Base-by-base conservation (phyloP, 1,139 yeast genomes). In the Yamadazyma spencermartinsiae region DNA sequence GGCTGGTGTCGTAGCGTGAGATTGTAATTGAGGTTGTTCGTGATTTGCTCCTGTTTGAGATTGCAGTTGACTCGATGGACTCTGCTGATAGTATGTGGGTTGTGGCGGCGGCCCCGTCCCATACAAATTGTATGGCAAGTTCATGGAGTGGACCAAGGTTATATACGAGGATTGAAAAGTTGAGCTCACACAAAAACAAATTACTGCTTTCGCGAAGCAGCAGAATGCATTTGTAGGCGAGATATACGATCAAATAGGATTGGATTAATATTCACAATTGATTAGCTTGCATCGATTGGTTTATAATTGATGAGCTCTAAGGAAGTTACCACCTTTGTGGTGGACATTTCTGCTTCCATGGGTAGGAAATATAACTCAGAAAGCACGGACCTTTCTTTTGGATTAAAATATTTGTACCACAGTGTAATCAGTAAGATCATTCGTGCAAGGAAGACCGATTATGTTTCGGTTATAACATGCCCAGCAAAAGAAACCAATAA, bases 371-470 rank as follows among this genome's bases (percentile, higher is more conserved):
- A 19, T 16, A 13, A 19, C n/a, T 4, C 18, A 11, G 33, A 30
- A 7, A 11, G 19, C n/a, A 19, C 33, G 5, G 33, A 70, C 39
- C 49, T 77, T 26, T 70, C 69, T 4, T 52, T 56, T 35, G 71
- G 69, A 0, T 50, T 72, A 42, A 56, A 59, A 24, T 75, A 72
- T 47, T 59, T 77, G 12, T 60, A 64, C 45, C 73, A 74, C 42
- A 56, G 65, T 26, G 57, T 78, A 16, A 53, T 71, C 4, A 57
- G 64, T 25, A 74, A 79, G 43, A 65, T 72, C 31, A 42, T 74
- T 40, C 63, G 70, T 37, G 82, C 70, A 4, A 65, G 86, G 33
- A 80, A 80, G 50, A 73, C 80, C 3, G 88, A 82, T 49, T 61
- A 63, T 30, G 66, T 80, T 2, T 75, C 80, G 0, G 55, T 80